Evolutionary conservation across 2,329 filamentous ascomycete species (phyloP).

Genomic region (Trichoderma sp.): DNA sequence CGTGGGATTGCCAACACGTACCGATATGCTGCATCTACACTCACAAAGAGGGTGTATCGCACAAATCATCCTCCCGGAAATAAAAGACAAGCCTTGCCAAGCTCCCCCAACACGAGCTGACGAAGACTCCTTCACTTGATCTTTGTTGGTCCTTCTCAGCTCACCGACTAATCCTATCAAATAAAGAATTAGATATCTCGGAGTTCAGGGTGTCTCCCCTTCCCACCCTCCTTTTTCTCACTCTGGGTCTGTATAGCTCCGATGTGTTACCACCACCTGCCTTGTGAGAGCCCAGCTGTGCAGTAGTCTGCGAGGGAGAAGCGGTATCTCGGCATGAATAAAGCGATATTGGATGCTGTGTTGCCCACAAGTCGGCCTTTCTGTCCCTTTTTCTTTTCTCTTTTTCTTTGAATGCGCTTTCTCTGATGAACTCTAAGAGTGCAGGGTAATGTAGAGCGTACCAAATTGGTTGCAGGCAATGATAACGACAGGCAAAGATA

Average conservation of each 20-base stretch:
- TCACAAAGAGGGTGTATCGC: background rate
- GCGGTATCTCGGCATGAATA: background rate
- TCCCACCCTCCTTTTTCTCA: background rate
- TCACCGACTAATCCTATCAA: no score
- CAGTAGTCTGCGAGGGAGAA: background rate
- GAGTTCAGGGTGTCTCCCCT: background rate
- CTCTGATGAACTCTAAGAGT: no score
- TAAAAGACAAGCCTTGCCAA: background rate
- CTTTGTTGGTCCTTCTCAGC: background rate
- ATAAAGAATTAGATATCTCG: background rate
- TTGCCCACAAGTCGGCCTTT: background rate
- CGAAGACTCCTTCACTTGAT: background rate
- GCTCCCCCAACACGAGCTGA: background rate
- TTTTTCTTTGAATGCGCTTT: background rate
- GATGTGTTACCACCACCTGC: conserved; percentile 11
- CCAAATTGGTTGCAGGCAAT: no score
- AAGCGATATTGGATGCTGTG: conserved; percentile 2
- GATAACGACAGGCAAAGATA: no score
- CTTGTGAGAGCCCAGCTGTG: conserved; percentile 4
- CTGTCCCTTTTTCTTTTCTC: background rate
- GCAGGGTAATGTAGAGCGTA: no score
- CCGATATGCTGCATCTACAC: background rate
- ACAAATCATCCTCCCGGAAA: background rate
- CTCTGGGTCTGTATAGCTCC: background rate
- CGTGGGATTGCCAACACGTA: no score